Conservation (phyloP, 345 rosid genomes). For the Microcos paniculata region DNA sequence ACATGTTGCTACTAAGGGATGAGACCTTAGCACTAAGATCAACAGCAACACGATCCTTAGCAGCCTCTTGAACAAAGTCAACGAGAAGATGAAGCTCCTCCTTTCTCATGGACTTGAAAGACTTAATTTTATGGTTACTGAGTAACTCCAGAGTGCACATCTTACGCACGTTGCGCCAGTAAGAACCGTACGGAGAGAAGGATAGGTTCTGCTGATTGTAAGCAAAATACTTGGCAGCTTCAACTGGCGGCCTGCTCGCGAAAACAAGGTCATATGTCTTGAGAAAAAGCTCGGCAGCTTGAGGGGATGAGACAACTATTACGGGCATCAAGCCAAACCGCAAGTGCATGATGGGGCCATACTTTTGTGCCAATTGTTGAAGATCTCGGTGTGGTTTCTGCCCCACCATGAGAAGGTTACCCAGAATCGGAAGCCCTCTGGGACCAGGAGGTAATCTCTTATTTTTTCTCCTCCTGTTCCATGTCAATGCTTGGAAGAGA, state of each 20-base stretch:
- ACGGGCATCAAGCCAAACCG: slow-evolving; percentile 33
- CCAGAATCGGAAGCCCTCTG: slow-evolving; percentile 35
- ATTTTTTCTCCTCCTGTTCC: not conserved
- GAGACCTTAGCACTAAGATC: slow-evolving; percentile 39
- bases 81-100: slow-evolving; percentile 37
- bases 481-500: not conserved
- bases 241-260: slow-evolving; percentile 30
- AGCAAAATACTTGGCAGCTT: slow-evolving; percentile 22
- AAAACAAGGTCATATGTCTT: slow-evolving; percentile 42
- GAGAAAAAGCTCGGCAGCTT: slow-evolving; percentile 40
- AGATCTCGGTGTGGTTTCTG: slow-evolving; percentile 35
- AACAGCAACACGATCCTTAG: slow-evolving; percentile 11
- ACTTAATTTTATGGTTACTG: slow-evolving; percentile 29
- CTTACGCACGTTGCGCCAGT: slow-evolving; percentile 43
- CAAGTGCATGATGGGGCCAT: slow-evolving; percentile 46
- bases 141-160: slow-evolving; percentile 46
- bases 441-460: slow-evolving; percentile 47
- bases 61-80: slow-evolving; percentile 20
- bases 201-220: slow-evolving; percentile 28
- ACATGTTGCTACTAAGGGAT: slow-evolving; percentile 29
- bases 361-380: slow-evolving; percentile 28
- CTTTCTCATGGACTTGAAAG: slow-evolving; percentile 31
- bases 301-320: slow-evolving; percentile 39
- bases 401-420: slow-evolving; percentile 40
- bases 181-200: slow-evolving; percentile 31